Conservation (phyloP, 2,329 filamentous ascomycete species). For the Aspergillus spinulosporus region DNA sequence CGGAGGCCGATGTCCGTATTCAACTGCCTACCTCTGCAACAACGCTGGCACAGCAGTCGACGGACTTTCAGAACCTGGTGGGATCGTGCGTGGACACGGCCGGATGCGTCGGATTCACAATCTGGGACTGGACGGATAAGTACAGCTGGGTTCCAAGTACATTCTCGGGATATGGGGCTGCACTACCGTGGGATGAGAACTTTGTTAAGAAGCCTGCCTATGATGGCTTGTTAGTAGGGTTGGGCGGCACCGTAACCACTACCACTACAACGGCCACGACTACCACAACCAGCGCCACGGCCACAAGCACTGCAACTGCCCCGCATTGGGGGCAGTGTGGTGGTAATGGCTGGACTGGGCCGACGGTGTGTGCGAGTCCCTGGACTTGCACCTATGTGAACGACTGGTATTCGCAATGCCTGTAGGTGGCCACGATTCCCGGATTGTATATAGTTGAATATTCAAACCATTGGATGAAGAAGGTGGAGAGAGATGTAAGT, state of each 20-base stretch:
- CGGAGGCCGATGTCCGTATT: constrained; percentile 53
- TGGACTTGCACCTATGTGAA: constrained; percentile 30
- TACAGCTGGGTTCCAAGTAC: constrained; percentile 49
- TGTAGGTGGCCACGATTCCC: constrained; percentile 15
- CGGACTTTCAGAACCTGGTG: constrained; percentile 34
- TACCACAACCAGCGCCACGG: constrained; percentile 13
- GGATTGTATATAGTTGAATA: too few species aligned
- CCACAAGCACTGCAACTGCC: constrained; percentile 21
- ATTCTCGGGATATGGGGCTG: constrained; percentile 45
- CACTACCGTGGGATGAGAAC: constrained; percentile 50
- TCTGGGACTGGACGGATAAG: constrained; percentile 49
- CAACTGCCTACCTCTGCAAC: constrained; percentile 29
- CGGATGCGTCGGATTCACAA: constrained; percentile 38
- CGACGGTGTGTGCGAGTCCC: constrained; percentile 28
- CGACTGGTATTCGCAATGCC: constrained; percentile 35
- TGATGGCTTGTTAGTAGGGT: constrained; percentile 32
- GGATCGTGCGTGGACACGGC: constrained; percentile 33
- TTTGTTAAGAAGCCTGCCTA: constrained; percentile 52
- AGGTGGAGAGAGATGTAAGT: too few species aligned
- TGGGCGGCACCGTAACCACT: constrained; percentile 22
- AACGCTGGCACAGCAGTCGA: constrained; percentile 32
- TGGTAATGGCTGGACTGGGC: constrained; percentile 30
- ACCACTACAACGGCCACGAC: constrained; percentile 15
- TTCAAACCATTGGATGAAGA: too few species aligned
- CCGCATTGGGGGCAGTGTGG: constrained; percentile 31